Base-by-base conservation (phyloP, 2,329 filamentous ascomycete genomes). In the Venturia aucupariae region DNA sequence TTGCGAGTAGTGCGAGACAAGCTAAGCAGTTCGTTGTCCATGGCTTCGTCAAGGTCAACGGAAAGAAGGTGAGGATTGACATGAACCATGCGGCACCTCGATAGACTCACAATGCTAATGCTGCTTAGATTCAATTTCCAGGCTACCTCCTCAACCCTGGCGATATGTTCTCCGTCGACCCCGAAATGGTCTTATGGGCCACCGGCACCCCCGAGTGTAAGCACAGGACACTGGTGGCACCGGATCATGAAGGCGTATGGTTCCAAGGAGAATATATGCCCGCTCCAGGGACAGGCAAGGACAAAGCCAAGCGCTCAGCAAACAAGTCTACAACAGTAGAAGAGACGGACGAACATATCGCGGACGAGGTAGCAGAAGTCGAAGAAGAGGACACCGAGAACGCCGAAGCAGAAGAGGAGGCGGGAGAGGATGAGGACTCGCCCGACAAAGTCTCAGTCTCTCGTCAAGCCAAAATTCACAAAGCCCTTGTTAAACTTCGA, bases 141-240 rank as follows among this genome's bases (percentile, higher is more conserved):
- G 89, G 91, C 64, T 99, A 99, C 76, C 86, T 92, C 68, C 84
- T 99, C 46, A 99, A 99, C 76, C 95, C 94, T 2, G 94, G 94
- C 69, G 94, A 99, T 75, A 90, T 99, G 86, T 99, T 99, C 82
- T 91, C 96, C 75, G 93, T 99, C 70, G 89, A 97, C 24, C 83
- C 90, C 42, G 90, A 96, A 46, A 86, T 88, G 70, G 94, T 99
- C 65, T 82, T 99, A 76, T 92, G 84, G 71, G 93, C 90, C 41
- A 96, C 92, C 0, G 94, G 94, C 65, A 73, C 54, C 0, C 82
- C 96, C 64, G 90, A 89, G 1, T 86, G 90, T 42, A 91, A 96
- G 73, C 92, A 92, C 71, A 90, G 92, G 71, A 90, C 87, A 2
- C 89, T 96, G 39, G 27, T 2, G 22, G 11, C 60, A 35, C 44